Evolutionary conservation across 345 rosid genomes (phyloP), one percentile per base, ranked within the genome.

Genomic region (Eucalyptus urophylla): DNA sequence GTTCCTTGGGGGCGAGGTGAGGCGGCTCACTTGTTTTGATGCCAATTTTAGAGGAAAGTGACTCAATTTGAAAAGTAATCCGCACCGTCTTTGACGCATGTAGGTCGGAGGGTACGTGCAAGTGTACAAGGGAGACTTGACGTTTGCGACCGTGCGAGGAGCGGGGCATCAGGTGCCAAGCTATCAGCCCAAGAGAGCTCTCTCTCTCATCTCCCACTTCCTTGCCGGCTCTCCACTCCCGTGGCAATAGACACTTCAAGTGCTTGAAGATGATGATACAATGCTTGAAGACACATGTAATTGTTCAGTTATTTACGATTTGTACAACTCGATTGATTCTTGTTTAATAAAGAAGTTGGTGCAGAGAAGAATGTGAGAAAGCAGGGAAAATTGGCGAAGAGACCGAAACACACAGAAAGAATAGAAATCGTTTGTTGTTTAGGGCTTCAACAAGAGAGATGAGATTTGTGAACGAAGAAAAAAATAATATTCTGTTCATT

Each of bases 121-220:
- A 88, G 97, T 94, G 58, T 97, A 95, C 91, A 83, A 93, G 49
- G 96, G 96, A 90, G 96, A 92, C 85, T 54, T 97, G 89, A 97
- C 97, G 58, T 94, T 96, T 89, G 95, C 96, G 4, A 97, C 98
- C 6, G 97, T 97, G 17, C 93, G 99, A 93, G 98, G 94, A 31
- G 99, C 99, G 47, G 99, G 99, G n/a, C 99, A 97, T 90, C 94
- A 96, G 90, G 99, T 97, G 29, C 99, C 99, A 15, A 95, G 98
- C 90, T 97, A 91, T 91, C 98, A 97, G 90, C 99, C 99, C 7
- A 87, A 88, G 58, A 93, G 99, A 80, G 95, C 99, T 45, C 98
- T 97, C 89, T 93, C 98, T 14, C 90, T 97, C n/a, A 89, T 97
- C 90, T 90, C 72, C 67, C 99, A 97, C 87, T 97, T 96, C 90